These are phyloP conservation scores for Cercophora sp. DNA, from an alignment of 495 filamentous ascomycete species.

Conservation along the genomic window DNA sequence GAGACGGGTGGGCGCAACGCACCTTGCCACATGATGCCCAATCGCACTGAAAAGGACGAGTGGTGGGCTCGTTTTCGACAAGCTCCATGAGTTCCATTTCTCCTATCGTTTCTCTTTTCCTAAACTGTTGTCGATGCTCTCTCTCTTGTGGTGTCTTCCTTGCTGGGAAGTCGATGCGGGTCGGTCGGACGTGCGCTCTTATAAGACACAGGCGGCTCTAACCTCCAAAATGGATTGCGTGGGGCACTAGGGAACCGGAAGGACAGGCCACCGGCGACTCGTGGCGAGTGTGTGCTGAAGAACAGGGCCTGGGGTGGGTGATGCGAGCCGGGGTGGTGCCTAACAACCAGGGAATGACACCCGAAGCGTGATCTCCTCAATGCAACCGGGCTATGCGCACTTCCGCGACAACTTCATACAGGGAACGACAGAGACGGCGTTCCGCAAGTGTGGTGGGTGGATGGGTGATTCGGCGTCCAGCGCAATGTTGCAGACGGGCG, in stretches of 20 bases:
- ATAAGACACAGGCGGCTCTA: constrained; percentile 21
- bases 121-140: constrained; percentile 9
- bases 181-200: constrained; percentile 31
- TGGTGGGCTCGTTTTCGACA: constrained; percentile 49
- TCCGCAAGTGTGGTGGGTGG: too few relatives aligned
- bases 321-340: constrained; percentile 16
- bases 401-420: constrained; percentile 24
- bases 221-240: background rate
- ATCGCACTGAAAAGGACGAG: constrained; percentile 51
- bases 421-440: constrained; percentile 7
- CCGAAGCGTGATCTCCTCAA: constrained; percentile 37
- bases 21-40: constrained; percentile 53
- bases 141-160: too few relatives aligned
- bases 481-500: constrained; percentile 3
- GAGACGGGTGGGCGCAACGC: constrained; percentile 16
- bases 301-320: constrained; percentile 4
- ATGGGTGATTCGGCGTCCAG: constrained; percentile 20
- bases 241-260: constrained; percentile 6
- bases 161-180: constrained; percentile 23
- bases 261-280: constrained; percentile 14
- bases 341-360: constrained; percentile 32
- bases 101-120: constrained; percentile 8
- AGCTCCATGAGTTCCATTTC: constrained; percentile 54
- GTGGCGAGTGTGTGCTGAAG: constrained; percentile 22
- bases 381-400: constrained; percentile 34